Evolutionary conservation across 2,329 filamentous ascomycete species (phyloP).

Genomic region (Penicillium sp.): DNA sequence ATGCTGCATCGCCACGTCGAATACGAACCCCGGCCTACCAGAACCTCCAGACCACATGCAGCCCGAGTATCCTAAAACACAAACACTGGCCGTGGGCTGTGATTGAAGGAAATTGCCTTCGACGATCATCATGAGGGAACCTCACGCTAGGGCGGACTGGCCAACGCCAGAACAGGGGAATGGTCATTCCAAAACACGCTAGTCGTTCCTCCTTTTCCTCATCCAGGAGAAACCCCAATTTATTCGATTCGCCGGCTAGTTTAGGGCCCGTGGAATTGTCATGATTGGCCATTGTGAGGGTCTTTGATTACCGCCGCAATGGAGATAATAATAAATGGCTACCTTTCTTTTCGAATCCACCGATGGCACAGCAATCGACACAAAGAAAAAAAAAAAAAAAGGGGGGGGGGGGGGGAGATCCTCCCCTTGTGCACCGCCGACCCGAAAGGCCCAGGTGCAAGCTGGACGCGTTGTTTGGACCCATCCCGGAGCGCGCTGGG

Average conservation of each 20-base stretch:
- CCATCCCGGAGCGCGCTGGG: constrained; percentile 6
- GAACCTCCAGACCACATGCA: constrained; percentile 13
- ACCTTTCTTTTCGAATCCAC: constrained; percentile 2
- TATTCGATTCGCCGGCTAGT: constrained; percentile 11
- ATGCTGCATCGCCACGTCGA: background rate
- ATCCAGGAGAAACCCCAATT: constrained; percentile 14
- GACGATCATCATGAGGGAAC: constrained; percentile 22
- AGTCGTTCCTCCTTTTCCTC: constrained; percentile 12
- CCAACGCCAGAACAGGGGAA: constrained; percentile 16
- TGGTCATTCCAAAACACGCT: constrained; percentile 21
- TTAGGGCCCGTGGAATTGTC: constrained; percentile 4
- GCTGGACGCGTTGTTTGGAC: constrained; percentile 17
- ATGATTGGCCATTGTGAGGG: constrained; percentile 14
- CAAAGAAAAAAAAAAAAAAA: constrained; percentile 8
- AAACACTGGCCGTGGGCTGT: constrained; percentile 11
- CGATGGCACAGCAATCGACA: constrained; percentile 3
- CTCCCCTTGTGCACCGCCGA: constrained; percentile 6
- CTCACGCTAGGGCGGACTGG: constrained; percentile 17
- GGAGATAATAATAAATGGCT: constrained; percentile 3
- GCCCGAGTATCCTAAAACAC: constrained; percentile 19
- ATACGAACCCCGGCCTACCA: background rate
- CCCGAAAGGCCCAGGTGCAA: background rate
- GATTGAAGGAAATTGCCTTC: constrained; percentile 20
- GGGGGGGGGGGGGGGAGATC: constrained; percentile 2
- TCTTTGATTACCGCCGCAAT: constrained; percentile 5